Conservation (phyloP, 495 filamentous ascomycete genomes). For the Cenococcum geophilum region DNA sequence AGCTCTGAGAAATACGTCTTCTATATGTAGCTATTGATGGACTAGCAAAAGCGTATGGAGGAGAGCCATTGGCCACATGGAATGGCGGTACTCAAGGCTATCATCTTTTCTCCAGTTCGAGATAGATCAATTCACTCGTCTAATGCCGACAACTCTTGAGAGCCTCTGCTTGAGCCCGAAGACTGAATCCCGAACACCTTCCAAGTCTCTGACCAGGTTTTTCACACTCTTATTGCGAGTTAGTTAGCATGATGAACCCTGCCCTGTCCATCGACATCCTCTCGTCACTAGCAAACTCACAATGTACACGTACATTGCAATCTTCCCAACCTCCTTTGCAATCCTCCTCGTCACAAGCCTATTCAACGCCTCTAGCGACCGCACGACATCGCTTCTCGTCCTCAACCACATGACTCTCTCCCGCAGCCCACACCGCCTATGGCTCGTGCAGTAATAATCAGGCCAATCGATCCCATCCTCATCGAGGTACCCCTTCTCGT, state of each 20-base stretch:
- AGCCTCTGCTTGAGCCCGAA: slow-evolving; percentile 8
- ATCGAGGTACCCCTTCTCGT: slow-evolving; percentile 4
- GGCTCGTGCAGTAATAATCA: slow-evolving; percentile 12
- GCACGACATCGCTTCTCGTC: slow-evolving; percentile 26
- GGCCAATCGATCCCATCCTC: slow-evolving; percentile 17
- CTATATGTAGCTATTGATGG: too few relatives aligned
- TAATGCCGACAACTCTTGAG: slow-evolving; percentile 8
- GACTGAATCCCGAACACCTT: not conserved
- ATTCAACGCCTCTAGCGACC: slow-evolving; percentile 21
- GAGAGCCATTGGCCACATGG: too few relatives aligned
- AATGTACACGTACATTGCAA: not conserved
- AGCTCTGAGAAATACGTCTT: too few relatives aligned
- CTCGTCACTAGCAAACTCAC: too few relatives aligned
- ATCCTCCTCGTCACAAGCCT: slow-evolving; percentile 30
- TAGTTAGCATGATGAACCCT: not conserved
- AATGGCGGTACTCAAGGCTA: too few relatives aligned
- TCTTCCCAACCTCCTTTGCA: slow-evolving; percentile 29
- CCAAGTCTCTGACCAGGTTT: slow-evolving; percentile 8
- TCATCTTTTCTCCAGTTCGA: too few relatives aligned
- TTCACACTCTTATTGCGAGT: not conserved
- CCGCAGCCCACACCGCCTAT: slow-evolving; percentile 19
- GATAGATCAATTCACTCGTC: slow-evolving; percentile 9
- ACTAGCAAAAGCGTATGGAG: too few relatives aligned
- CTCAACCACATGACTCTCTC: slow-evolving; percentile 28
- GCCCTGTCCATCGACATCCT: not conserved